phyloP scores from a whole-genome alignment of 306 rosid genomes.

The Casuarina equisetifolia region DNA sequence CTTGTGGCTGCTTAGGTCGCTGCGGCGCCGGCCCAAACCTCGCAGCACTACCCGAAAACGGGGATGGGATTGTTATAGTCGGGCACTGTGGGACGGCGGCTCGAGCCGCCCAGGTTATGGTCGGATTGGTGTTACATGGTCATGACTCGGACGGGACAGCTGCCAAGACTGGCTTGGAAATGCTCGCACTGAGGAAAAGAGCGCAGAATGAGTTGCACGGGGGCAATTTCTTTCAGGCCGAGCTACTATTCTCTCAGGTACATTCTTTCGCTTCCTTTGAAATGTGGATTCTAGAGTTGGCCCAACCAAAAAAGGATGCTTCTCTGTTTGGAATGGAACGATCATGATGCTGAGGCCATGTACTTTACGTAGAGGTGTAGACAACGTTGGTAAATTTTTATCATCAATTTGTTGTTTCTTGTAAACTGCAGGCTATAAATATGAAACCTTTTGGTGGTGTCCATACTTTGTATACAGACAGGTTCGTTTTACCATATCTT shows the following conservation, averaged over 20 bases:
- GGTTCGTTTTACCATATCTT: constrained; percentile 39
- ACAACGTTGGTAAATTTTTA: neutral
- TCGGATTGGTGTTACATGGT: constrained; percentile 26
- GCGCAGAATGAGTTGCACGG: constrained; percentile 48
- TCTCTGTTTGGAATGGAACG: neutral
- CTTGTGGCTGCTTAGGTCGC: constrained; percentile 72
- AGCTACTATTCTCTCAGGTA: constrained; percentile 70
- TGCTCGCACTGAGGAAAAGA: constrained; percentile 73
- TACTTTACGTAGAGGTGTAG: too few species aligned
- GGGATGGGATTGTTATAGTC: constrained; percentile 21
- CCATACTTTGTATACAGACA: constrained; percentile 59
- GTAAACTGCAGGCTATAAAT: constrained; percentile 69
- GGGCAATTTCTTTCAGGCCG: constrained; percentile 57
- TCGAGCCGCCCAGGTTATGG: constrained; percentile 60
- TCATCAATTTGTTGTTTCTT: constrained; percentile 3
- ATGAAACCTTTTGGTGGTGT: constrained; percentile 74
- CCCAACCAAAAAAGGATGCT: neutral
- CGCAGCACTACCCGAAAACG: constrained; percentile 53
- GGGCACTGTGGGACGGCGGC: constrained; percentile 69
- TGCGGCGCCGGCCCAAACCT: constrained; percentile 89
- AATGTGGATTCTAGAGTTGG: too few species aligned
- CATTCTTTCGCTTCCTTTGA: neutral
- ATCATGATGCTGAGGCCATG: neutral
- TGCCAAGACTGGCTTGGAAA: constrained; percentile 56
- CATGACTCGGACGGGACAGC: constrained; percentile 9